phyloP scores from a whole-genome alignment of 2,329 filamentous ascomycete genomes.

The Fusarium sp. region DNA sequence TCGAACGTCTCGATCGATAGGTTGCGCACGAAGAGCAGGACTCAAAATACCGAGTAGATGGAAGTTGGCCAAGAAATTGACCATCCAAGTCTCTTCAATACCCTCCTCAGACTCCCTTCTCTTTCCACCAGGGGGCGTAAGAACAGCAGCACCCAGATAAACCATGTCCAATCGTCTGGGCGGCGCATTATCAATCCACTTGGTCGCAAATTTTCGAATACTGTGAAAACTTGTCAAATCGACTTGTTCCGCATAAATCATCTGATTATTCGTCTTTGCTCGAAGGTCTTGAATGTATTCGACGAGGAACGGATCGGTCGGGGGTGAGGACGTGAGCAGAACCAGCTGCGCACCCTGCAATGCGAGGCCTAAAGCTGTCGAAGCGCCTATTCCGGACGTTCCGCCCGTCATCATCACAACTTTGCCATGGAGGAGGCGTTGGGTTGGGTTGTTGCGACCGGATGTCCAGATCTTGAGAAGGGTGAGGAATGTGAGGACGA shows the following conservation, averaged over 20 bases:
- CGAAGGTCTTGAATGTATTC: constrained; percentile 94
- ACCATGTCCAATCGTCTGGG: constrained; percentile 91
- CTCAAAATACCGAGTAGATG: constrained; percentile 92
- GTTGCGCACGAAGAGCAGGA: constrained; percentile 89
- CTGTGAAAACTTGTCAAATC: constrained; percentile 90
- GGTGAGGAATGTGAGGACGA: constrained; percentile 53
- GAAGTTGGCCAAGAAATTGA: constrained; percentile 97
- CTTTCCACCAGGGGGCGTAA: constrained; percentile 74
- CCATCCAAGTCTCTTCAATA: constrained; percentile 88
- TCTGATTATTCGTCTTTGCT: constrained; percentile 77
- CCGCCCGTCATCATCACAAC: constrained; percentile 95
- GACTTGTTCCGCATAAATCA: constrained; percentile 96
- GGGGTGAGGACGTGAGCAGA: constrained; percentile 84
- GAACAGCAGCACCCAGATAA: constrained; percentile 83
- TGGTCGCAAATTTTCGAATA: constrained; percentile 91
- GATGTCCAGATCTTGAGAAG: constrained; percentile 78
- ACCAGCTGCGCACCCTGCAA: constrained; percentile 87
- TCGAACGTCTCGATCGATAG: constrained; percentile 91
- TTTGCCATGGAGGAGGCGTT: constrained; percentile 90
- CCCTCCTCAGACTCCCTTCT: constrained; percentile 77
- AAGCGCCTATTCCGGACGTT: constrained; percentile 90
- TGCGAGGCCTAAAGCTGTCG: constrained; percentile 79
- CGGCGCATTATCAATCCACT: constrained; percentile 96
- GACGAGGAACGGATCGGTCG: constrained; percentile 86
- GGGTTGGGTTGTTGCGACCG: constrained; percentile 78